Conservation (phyloP, 192 early-diverging fungal genomes). For the Chytriomyces sp. region DNA sequence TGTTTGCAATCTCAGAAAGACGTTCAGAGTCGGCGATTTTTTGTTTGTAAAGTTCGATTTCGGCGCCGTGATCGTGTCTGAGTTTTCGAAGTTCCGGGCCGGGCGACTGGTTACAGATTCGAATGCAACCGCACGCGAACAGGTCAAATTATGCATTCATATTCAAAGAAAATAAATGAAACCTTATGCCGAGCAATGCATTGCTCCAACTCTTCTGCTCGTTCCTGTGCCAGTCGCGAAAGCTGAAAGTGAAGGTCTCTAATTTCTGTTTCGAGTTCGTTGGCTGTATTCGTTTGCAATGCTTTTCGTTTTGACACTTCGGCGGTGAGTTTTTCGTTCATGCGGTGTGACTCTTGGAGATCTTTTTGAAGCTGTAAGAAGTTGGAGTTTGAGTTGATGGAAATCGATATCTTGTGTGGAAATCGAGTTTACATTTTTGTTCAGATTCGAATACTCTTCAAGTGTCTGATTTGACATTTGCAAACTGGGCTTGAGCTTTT, state of each 20-base stretch:
- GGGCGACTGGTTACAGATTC: neutral
- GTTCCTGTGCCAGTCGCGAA: neutral
- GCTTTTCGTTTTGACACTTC: neutral
- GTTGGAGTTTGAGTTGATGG: neutral
- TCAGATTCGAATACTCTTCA: neutral
- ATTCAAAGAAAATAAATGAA: no score
- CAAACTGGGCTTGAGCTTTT: neutral
- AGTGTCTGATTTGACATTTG: neutral
- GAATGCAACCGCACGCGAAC: neutral
- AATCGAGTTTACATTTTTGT: neutral
- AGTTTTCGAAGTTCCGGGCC: constrained; percentile 2
- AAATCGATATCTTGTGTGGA: neutral
- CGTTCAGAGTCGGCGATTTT: constrained; percentile 10
- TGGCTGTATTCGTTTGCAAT: neutral
- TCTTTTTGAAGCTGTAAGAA: constrained; percentile 13
- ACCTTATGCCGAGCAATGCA: neutral
- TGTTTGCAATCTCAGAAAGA: neutral
- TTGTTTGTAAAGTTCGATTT: constrained; percentile 22
- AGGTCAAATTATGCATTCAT: neutral
- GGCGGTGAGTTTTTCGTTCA: neutral
- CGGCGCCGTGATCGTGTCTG: neutral
- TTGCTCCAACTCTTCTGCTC: constrained; percentile 1
- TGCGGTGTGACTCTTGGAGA: neutral
- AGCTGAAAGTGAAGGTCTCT: constrained; percentile 4
- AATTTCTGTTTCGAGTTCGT: constrained; percentile 7